phyloP scores from a whole-genome alignment of 2,329 filamentous ascomycete species.

The Colletotrichum tropicale region DNA sequence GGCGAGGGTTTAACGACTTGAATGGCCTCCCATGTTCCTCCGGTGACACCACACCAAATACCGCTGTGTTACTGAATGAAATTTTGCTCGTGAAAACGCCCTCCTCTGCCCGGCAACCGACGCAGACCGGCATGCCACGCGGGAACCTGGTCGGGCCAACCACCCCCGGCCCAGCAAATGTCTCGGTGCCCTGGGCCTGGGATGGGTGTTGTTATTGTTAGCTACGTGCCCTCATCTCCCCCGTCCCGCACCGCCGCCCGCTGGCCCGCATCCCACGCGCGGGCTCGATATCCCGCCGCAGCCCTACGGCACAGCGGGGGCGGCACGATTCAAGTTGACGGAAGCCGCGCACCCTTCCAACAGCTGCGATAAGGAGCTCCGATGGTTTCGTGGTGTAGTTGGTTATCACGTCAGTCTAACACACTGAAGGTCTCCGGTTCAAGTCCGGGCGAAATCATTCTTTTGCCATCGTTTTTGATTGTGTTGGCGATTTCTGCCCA shows the following conservation, averaged over 20 bases:
- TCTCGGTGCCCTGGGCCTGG: background rate
- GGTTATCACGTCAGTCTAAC: slow-evolving; percentile 56
- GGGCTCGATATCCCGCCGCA: background rate
- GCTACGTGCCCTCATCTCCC: background rate
- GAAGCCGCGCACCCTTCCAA: fast-evolving
- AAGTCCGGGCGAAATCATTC: slow-evolving; percentile 17
- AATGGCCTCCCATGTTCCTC: background rate
- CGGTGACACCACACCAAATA: background rate
- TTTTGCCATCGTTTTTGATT: background rate
- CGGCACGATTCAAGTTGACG: background rate
- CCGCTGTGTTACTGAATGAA: background rate
- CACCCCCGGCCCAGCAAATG: background rate
- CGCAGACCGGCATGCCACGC: background rate
- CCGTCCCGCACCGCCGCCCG: background rate
- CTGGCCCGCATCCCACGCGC: background rate
- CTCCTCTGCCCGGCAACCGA: background rate
- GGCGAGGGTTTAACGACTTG: background rate
- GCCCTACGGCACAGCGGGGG: background rate
- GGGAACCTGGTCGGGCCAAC: background rate
- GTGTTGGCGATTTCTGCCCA: background rate
- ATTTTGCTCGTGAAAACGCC: background rate
- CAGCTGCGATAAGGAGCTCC: background rate
- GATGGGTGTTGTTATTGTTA: background rate
- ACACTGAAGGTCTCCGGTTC: slow-evolving; percentile 24
- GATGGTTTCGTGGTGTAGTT: slow-evolving; percentile 42